phyloP scores from a whole-genome alignment of 2,329 filamentous ascomycete species.

The Aspergillus texensis region DNA sequence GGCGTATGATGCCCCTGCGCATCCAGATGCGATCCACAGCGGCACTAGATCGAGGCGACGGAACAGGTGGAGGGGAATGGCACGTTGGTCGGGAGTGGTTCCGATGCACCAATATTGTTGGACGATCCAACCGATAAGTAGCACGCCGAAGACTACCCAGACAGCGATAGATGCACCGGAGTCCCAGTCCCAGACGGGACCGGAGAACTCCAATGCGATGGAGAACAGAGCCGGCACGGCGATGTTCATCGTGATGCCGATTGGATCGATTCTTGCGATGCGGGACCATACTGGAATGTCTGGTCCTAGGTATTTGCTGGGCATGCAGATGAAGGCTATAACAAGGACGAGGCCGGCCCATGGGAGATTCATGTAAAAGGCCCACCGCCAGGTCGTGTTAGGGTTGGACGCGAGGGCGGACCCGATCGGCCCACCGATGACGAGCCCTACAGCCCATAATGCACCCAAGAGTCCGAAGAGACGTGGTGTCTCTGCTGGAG shows the following conservation, averaged over 20 bases:
- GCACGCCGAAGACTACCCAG: constrained; percentile 50
- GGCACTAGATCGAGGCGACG: constrained; percentile 19
- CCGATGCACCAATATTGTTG: constrained; percentile 49
- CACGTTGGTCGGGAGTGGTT: constrained; percentile 46
- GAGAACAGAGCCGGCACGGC: constrained; percentile 26
- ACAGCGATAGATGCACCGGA: constrained; percentile 48
- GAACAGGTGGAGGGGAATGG: constrained; percentile 55
- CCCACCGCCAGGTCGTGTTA: constrained; percentile 8
- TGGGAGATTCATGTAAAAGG: constrained; percentile 7
- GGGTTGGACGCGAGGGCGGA: neutral
- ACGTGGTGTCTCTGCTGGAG: constrained; percentile 1
- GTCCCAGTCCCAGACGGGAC: constrained; percentile 51
- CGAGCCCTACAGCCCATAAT: constrained; percentile 5
- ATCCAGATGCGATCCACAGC: constrained; percentile 4
- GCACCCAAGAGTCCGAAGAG: constrained; percentile 1
- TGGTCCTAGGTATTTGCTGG: constrained; percentile 10
- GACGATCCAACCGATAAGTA: constrained; percentile 47
- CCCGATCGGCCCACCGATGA: constrained; percentile 4
- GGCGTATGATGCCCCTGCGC: constrained; percentile 6
- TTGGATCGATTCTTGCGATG: constrained; percentile 4
- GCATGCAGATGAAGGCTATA: constrained; percentile 7
- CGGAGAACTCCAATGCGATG: constrained; percentile 52
- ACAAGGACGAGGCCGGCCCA: neutral
- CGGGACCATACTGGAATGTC: neutral
- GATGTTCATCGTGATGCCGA: constrained; percentile 11